Conservation (phyloP, 2,329 filamentous ascomycete genomes). For the Ciborinia camelliae region DNA sequence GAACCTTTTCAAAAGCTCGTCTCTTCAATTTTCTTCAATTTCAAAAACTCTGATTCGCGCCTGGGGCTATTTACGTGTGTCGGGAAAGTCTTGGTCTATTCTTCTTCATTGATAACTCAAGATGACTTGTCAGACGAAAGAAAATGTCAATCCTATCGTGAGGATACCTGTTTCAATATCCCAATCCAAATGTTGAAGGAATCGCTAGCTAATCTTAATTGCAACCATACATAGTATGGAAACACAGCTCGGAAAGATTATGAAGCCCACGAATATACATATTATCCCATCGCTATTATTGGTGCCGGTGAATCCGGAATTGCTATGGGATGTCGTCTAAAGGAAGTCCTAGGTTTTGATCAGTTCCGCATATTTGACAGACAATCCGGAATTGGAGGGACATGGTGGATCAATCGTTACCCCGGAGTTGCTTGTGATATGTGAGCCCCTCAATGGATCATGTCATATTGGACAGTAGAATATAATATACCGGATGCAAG, state of each 20-base stretch:
- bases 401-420: constrained; percentile 59
- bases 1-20: not conserved
- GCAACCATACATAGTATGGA: constrained; percentile 27
- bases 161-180: not conserved
- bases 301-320: constrained; percentile 58
- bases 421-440: constrained; percentile 52
- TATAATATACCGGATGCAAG: not conserved
- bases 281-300: constrained; percentile 48
- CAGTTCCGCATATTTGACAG: constrained; percentile 58
- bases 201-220: not conserved
- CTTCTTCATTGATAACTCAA: no score
- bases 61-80: not conserved
- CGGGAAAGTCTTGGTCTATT: not conserved
- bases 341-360: constrained; percentile 51
- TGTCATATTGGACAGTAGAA: not conserved
- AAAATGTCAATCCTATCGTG: not conserved
- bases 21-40: no score
- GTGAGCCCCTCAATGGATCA: constrained; percentile 33
- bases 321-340: constrained; percentile 55
- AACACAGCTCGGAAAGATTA: constrained; percentile 42
- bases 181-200: not conserved
- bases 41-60: not conserved
- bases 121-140: not conserved
- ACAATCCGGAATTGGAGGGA: constrained; percentile 50
- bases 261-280: constrained; percentile 39